Evolutionary conservation across 2,329 filamentous ascomycete species (phyloP).

Genomic region (Fusarium buharicum): DNA sequence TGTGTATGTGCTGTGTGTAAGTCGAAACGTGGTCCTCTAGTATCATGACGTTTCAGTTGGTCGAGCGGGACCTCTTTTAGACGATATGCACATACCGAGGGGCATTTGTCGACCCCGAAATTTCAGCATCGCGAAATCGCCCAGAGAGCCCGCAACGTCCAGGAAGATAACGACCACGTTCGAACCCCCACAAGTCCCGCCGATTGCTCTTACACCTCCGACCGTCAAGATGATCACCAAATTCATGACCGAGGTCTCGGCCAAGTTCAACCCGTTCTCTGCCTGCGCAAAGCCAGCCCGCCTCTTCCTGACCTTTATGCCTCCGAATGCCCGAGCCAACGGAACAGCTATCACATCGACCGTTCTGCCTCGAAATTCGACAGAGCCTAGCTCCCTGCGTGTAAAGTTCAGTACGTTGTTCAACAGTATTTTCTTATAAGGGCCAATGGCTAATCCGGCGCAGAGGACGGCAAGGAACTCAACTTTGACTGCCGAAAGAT

Average conservation of each 20-base stretch:
- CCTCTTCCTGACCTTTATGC: conserved; percentile 86
- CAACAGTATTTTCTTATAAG: neutral
- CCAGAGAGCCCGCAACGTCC: neutral
- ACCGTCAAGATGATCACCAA: conserved; percentile 78
- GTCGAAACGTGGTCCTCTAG: conserved; percentile 42
- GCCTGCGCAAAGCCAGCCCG: conserved; percentile 81
- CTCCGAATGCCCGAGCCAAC: conserved; percentile 76
- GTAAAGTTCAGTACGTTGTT: conserved; percentile 83
- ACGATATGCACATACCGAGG: conserved; percentile 42
- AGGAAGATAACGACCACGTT: conserved; percentile 22
- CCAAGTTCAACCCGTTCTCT: conserved; percentile 93
- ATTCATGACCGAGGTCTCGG: conserved; percentile 85
- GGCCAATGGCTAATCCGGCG: conserved; percentile 38
- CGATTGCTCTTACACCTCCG: conserved; percentile 15
- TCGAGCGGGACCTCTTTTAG: conserved; percentile 31
- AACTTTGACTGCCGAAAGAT: conserved; percentile 82
- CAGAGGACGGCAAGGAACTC: conserved; percentile 94
- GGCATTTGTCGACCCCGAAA: conserved; percentile 31
- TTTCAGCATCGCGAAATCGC: conserved; percentile 36
- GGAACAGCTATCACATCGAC: conserved; percentile 82
- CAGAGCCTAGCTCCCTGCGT: conserved; percentile 73
- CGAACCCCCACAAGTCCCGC: neutral
- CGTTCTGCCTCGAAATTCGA: conserved; percentile 76
- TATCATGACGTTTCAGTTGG: conserved; percentile 43
- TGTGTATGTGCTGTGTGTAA: conserved; percentile 6